These are phyloP conservation scores for Calonectria honghensis DNA, from an alignment of 2,329 filamentous ascomycete species.

Conservation along the genomic window DNA sequence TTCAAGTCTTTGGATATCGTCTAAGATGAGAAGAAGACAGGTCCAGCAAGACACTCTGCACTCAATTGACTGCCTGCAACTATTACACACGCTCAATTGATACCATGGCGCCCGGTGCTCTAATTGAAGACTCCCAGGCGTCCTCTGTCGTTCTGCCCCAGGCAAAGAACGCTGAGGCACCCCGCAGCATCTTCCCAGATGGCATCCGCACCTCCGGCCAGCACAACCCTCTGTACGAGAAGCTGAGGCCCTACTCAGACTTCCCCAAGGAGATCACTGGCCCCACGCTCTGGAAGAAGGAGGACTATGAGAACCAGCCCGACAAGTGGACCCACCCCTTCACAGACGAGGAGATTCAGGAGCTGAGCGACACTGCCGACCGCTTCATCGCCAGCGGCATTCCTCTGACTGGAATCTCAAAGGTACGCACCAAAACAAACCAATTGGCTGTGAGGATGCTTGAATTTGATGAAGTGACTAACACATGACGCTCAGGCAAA, in stretches of 20 bases:
- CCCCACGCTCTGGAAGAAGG: constrained; percentile 82
- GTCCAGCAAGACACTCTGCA: neutral
- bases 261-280: constrained; percentile 84
- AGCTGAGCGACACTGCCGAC: constrained; percentile 81
- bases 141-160: constrained; percentile 53
- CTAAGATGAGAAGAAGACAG: neutral
- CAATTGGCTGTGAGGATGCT: neutral
- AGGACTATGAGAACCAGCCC: constrained; percentile 78
- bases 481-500: constrained; percentile 56
- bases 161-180: constrained; percentile 53
- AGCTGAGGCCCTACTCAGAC: constrained; percentile 78
- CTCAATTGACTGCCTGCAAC: constrained; percentile 31
- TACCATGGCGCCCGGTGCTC: constrained; percentile 16
- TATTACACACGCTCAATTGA: neutral
- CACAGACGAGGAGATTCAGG: constrained; percentile 78
- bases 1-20: constrained; percentile 7
- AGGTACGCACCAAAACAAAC: constrained; percentile 45
- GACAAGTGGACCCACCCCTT: constrained; percentile 86
- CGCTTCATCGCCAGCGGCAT: constrained; percentile 78
- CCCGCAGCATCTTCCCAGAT: constrained; percentile 64
- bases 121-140: constrained; percentile 43
- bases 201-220: constrained; percentile 79
- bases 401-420: constrained; percentile 81
- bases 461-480: constrained; percentile 15
- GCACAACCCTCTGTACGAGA: constrained; percentile 80